Base-by-base conservation (phyloP, 2,329 filamentous ascomycete genomes). In the Blastomyces gilchristii region DNA sequence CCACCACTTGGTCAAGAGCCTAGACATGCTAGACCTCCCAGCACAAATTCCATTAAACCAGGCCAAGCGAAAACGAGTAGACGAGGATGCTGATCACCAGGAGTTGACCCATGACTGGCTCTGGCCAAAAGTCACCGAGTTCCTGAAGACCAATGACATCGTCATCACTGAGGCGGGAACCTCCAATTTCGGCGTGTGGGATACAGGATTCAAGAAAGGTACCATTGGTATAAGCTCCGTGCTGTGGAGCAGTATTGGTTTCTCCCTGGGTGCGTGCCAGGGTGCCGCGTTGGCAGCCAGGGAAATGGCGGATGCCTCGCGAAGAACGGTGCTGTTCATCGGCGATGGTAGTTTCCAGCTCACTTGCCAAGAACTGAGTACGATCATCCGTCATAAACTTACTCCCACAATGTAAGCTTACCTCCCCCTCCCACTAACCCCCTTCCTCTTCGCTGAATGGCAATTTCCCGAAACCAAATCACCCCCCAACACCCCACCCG, bases 121-220 rank as follows among this genome's bases (percentile, higher is more conserved):
- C 73, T 96, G 90, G 90, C 88, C 88, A 0, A 83, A 83, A 49
- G 79, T 94, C 18, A 87, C 88, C 47, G 81, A 86, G 65, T 95
- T 88, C 80, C 77, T 96, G 11, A 80, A 82, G 62, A 79, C 86
- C 62, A 81, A 86, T 56, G 91, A 96, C 70, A 84, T 95, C 63
- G 80, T 96, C 62, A 83, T 96, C 60, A 93, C 91, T 0, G 91
- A 95, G 74, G 96, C 91, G 1, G 91, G 91, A 49, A 96, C 91
- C 0, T 81, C 90, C 63, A 93, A 91, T 77, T 93, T 95, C 73
- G 91, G 91, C 63, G 89, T 94, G 69, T 91, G 89, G 85, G 89
- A 92, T 63, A 92, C 90, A 4, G 83, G 84, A 52, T 94, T 96
- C 77, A 91, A 91, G 0, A 73, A 79, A 2, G 82, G 83, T n/a